A percentile compares a stretch with the other conserved stretches of the same genome.
These are phyloP conservation scores for Hypoxylon sp. DNA, from an alignment of 2,329 filamentous ascomycete species.

Conservation along the genomic window DNA sequence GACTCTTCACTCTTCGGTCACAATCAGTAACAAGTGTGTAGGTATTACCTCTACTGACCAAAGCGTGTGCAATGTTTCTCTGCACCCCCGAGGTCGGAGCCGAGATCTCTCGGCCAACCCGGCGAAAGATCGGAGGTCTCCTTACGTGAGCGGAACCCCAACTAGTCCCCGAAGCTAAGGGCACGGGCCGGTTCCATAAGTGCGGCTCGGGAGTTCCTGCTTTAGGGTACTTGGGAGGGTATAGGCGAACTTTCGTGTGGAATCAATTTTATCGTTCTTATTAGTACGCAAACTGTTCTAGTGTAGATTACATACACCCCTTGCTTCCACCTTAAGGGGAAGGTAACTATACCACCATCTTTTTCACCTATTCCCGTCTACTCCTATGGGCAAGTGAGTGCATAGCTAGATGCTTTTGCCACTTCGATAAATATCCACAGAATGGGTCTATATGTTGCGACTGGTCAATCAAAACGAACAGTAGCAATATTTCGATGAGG, in stretches of 20 bases:
- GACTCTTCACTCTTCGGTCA: neutral
- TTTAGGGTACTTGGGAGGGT: neutral
- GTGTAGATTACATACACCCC: neutral
- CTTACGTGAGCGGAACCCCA: conserved; percentile 10
- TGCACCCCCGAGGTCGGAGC: conserved; percentile 3
- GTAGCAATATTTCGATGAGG: neutral
- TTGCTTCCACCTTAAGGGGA: neutral
- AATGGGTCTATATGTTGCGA: neutral
- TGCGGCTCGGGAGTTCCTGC: conserved; percentile 5
- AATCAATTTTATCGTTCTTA: neutral
- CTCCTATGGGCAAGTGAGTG: neutral
- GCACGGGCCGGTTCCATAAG: conserved; percentile 15
- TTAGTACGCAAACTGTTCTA: neutral
- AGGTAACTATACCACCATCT: conserved; percentile 6
- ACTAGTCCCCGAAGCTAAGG: neutral
- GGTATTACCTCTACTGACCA: neutral
- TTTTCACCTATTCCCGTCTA: neutral
- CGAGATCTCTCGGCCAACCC: conserved; percentile 6
- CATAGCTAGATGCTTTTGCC: neutral
- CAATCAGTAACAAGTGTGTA: neutral
- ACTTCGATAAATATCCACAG: neutral
- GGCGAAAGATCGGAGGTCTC: conserved; percentile 2
- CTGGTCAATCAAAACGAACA: conserved; percentile 12
- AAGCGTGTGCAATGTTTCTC: neutral
- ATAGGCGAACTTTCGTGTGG: neutral